Evolutionary conservation across 345 rosid genomes (phyloP).

Genomic region (Melaleuca quinquenervia): DNA sequence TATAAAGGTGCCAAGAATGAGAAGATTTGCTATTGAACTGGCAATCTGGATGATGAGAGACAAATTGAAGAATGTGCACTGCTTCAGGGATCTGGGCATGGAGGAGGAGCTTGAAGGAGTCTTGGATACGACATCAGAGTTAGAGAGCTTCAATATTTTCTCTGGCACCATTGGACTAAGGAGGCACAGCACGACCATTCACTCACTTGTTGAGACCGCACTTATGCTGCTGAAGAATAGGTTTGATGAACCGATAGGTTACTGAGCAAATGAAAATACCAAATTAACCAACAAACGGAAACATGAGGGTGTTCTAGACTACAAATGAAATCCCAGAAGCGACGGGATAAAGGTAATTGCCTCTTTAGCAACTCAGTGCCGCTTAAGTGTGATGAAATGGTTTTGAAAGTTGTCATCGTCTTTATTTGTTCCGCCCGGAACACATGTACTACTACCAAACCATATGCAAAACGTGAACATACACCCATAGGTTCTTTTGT

Average conservation of each 20-base stretch:
- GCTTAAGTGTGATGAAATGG: not conserved
- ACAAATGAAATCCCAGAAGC: not conserved
- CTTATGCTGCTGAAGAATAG: not conserved
- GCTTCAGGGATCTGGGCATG: constrained; percentile 36
- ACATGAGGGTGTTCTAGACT: not conserved
- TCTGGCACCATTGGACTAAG: constrained; percentile 64
- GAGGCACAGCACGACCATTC: constrained; percentile 53
- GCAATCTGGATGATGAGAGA: constrained; percentile 74
- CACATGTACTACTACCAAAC: not conserved
- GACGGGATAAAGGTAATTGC: no score
- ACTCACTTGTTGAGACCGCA: constrained; percentile 32
- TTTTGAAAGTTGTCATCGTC: not conserved
- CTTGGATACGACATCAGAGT: constrained; percentile 63
- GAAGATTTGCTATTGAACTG: constrained; percentile 65
- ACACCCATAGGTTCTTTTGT: not conserved
- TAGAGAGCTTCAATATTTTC: constrained; percentile 73
- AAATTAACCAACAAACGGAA: not conserved
- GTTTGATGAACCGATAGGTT: not conserved
- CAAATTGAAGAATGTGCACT: constrained; percentile 11
- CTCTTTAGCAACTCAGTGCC: no score
- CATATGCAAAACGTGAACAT: not conserved
- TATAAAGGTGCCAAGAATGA: constrained; percentile 48
- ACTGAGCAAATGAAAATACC: not conserved
- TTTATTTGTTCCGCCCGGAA: not conserved
- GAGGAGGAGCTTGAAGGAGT: constrained; percentile 44